Evolutionary conservation across 2,329 filamentous ascomycete genomes (phyloP).

Genomic region (Phyllosticta capitalensis): DNA sequence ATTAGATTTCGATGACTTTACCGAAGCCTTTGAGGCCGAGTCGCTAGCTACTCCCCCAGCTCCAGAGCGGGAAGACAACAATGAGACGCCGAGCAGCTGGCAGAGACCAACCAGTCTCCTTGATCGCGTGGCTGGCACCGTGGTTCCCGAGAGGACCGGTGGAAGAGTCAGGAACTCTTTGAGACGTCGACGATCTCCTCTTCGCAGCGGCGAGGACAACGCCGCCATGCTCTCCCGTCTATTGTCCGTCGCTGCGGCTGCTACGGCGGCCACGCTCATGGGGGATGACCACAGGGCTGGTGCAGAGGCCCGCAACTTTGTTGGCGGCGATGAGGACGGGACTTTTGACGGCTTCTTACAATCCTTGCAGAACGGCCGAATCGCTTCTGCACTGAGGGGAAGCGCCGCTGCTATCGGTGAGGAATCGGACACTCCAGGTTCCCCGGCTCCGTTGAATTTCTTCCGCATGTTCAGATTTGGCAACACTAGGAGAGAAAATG

Average conservation of each 20-base stretch:
- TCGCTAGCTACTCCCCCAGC: background rate
- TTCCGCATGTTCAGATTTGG: slow-evolving; percentile 61
- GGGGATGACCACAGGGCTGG: slow-evolving; percentile 48
- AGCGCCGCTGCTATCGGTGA: slow-evolving; percentile 32
- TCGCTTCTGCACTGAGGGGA: slow-evolving; percentile 47
- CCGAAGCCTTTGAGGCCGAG: slow-evolving; percentile 3
- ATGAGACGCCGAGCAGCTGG: background rate
- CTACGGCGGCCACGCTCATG: slow-evolving; percentile 55
- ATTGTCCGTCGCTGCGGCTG: slow-evolving; percentile 53
- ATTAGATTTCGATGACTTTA: slow-evolving; percentile 28
- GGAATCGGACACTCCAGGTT: slow-evolving; percentile 27
- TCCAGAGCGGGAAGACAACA: background rate
- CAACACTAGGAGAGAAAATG: slow-evolving; percentile 7
- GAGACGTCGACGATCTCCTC: slow-evolving; percentile 44
- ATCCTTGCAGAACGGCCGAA: slow-evolving; percentile 51
- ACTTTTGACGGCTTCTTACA: slow-evolving; percentile 55
- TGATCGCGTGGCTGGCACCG: slow-evolving; percentile 8
- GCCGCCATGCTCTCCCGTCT: slow-evolving; percentile 52
- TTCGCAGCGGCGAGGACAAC: slow-evolving; percentile 49
- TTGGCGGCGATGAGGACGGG: slow-evolving; percentile 48
- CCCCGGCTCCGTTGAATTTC: slow-evolving; percentile 53
- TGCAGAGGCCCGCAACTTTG: slow-evolving; percentile 45
- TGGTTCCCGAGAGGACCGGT: slow-evolving; percentile 22
- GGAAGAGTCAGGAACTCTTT: slow-evolving; percentile 34
- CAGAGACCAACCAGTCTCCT: slow-evolving; percentile 7